These are phyloP conservation scores for Saturnispora sanitii DNA, from an alignment of 805 yeast genomes.

Conservation along the genomic window DNA sequence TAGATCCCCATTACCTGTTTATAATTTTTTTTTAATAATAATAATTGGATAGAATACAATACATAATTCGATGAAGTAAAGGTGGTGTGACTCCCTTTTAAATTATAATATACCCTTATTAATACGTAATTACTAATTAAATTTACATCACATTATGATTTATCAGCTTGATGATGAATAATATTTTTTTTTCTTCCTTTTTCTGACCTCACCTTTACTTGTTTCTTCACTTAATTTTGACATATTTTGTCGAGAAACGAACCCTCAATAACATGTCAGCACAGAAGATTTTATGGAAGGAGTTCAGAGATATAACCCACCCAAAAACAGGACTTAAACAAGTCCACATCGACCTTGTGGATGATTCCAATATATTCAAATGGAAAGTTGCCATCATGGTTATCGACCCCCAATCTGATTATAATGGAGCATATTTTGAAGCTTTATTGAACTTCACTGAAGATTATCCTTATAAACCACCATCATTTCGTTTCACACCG, in stretches of 20 bases:
- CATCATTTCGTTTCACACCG: conserved; percentile 87
- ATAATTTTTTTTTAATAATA: no score
- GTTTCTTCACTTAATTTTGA: no score
- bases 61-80: no score
- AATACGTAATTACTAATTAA: no score
- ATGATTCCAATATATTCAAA: conserved; percentile 47
- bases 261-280: conserved; percentile 33
- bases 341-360: conserved; percentile 31
- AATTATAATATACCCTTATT: no score
- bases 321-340: conserved; percentile 57
- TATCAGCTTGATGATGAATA: background rate
- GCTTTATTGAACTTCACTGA: conserved; percentile 89
- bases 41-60: no score
- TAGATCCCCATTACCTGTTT: no score
- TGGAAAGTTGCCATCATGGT: conserved; percentile 93
- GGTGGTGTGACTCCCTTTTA: no score
- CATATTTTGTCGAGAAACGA: no score
- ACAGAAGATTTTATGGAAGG: conserved; percentile 74
- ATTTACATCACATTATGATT: background rate
- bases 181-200: background rate
- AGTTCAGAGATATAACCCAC: conserved; percentile 86
- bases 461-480: conserved; percentile 90
- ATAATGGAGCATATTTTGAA: conserved; percentile 89
- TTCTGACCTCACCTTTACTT: no score
- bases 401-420: conserved; percentile 77